Conservation (phyloP, 805 yeast genomes). For the Candida nemodendra region DNA sequence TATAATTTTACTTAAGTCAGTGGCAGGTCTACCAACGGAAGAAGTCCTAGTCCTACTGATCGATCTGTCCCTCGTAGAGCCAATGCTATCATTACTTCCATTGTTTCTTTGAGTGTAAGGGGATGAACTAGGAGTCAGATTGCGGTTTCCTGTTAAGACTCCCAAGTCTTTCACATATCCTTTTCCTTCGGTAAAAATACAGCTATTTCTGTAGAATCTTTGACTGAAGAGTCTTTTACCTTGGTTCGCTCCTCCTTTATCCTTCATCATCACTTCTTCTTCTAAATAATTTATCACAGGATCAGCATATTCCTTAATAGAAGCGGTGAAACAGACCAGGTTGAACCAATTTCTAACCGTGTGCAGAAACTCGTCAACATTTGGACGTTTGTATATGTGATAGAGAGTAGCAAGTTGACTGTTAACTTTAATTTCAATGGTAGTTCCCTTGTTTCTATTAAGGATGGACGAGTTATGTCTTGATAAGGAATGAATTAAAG, state of each 20-base stretch:
- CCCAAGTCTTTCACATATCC: slow-evolving; percentile 83
- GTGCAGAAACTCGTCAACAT: slow-evolving; percentile 78
- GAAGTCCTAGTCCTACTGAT: slow-evolving; percentile 22
- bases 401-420: slow-evolving; percentile 76
- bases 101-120: slow-evolving; percentile 14
- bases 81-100: slow-evolving; percentile 12
- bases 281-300: slow-evolving; percentile 95
- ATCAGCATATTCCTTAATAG: slow-evolving; percentile 93
- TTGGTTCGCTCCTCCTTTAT: slow-evolving; percentile 20
- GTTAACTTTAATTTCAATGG: slow-evolving; percentile 76
- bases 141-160: slow-evolving; percentile 21
- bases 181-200: slow-evolving; percentile 71
- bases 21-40: slow-evolving; percentile 17
- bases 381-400: slow-evolving; percentile 89
- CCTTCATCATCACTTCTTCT: slow-evolving; percentile 43
- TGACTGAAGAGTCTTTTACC: slow-evolving; percentile 44
- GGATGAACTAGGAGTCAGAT: slow-evolving; percentile 13
- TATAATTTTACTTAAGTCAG: slow-evolving; percentile 65
- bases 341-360: slow-evolving; percentile 86
- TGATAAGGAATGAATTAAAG: slow-evolving; percentile 87
- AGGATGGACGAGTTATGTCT: slow-evolving; percentile 47
- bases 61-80: slow-evolving; percentile 28
- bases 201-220: slow-evolving; percentile 76
- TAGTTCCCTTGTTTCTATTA: slow-evolving; percentile 51
- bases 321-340: slow-evolving; percentile 89